These are phyloP conservation scores for Pythium myriotylum DNA, from an alignment of 352 stramenopile species.

Conservation along the genomic window DNA sequence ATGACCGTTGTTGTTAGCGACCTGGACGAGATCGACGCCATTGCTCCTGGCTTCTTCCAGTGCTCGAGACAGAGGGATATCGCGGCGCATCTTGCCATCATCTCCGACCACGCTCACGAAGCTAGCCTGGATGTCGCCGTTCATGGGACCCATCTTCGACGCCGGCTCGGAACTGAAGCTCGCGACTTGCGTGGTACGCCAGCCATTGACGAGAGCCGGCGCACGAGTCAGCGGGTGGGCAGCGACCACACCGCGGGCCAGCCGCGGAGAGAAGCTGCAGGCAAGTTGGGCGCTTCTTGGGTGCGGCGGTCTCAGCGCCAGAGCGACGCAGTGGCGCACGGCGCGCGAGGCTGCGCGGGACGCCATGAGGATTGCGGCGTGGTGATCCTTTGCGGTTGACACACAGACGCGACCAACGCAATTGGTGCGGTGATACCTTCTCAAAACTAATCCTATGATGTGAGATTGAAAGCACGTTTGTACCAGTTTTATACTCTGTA, in stretches of 20 bases:
- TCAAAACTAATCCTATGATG: slow-evolving; percentile 17
- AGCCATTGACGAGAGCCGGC: neutral
- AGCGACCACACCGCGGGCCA: neutral
- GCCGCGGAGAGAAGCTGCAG: neutral
- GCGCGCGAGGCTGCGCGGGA: slow-evolving; percentile 2
- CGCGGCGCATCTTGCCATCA: slow-evolving; percentile 46
- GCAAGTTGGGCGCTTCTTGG: neutral
- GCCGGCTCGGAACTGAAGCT: slow-evolving; percentile 14
- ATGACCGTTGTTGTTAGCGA: slow-evolving; percentile 44
- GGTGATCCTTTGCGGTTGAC: slow-evolving; percentile 11
- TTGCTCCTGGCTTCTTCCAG: slow-evolving; percentile 47
- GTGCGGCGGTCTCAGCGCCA: neutral
- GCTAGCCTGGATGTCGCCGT: slow-evolving; percentile 58
- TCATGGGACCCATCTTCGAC: slow-evolving; percentile 55
- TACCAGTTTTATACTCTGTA: too few species aligned
- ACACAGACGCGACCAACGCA: slow-evolving; percentile 19
- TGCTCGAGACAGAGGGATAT: slow-evolving; percentile 56
- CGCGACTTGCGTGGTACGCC: slow-evolving; percentile 6
- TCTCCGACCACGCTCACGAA: slow-evolving; percentile 62
- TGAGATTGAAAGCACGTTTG: neutral
- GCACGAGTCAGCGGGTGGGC: neutral
- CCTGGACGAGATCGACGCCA: slow-evolving; percentile 77
- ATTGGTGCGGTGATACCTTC: slow-evolving; percentile 5
- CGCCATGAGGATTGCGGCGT: slow-evolving; percentile 13
- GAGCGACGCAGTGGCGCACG: slow-evolving; percentile 14